Conservation (phyloP, 2,329 filamentous ascomycete genomes). For the Phoma sp. region DNA sequence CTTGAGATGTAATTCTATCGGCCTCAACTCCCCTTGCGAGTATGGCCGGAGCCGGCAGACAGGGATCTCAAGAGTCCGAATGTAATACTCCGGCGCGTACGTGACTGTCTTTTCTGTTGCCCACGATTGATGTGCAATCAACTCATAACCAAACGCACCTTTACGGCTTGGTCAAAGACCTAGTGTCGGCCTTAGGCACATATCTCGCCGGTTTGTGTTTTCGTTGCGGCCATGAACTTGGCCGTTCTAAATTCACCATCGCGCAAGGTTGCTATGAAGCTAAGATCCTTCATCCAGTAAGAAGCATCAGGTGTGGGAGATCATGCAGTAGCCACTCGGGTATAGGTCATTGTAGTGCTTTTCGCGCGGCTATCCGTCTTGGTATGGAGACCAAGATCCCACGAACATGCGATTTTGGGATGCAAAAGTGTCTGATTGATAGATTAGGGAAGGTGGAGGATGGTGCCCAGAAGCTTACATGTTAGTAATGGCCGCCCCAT, state of each 20-base stretch:
- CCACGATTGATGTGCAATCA: no score
- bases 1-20: neutral
- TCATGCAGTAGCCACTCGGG: conserved; percentile 2
- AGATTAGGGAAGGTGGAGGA: conserved; percentile 26
- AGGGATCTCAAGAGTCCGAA: conserved; percentile 5
- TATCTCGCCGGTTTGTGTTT: conserved; percentile 6
- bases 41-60: conserved; percentile 5
- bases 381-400: conserved; percentile 15
- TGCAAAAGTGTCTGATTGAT: conserved; percentile 22
- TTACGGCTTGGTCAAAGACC: no score
- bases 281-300: conserved; percentile 1
- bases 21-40: neutral
- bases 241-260: conserved; percentile 3
- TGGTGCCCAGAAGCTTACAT: conserved; percentile 24
- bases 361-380: conserved; percentile 25
- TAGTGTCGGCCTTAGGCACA: neutral
- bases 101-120: neutral
- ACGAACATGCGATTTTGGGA: conserved; percentile 15
- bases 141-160: no score
- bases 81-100: neutral
- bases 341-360: conserved; percentile 10
- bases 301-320: conserved; percentile 1
- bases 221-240: conserved; percentile 1
- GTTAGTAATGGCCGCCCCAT: conserved; percentile 33
- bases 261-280: conserved; percentile 5